Evolutionary conservation across 768 basidiomycete genomes (phyloP), one percentile per base, ranked within the genome.

Genomic region (Chlorophyllum brunneum): DNA sequence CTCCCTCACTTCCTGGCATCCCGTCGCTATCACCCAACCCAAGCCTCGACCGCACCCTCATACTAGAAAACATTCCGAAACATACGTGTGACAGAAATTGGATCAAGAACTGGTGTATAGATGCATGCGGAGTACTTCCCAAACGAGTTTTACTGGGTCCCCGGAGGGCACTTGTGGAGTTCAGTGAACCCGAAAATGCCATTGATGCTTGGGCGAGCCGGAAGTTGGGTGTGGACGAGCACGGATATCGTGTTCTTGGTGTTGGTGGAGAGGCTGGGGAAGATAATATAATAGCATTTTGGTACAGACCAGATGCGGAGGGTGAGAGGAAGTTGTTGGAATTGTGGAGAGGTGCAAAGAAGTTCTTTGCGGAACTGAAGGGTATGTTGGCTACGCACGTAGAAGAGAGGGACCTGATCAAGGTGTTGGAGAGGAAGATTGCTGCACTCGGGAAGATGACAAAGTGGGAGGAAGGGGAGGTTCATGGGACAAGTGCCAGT

Each of bases 41-140:
- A 36, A 74, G 76, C 56, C 75, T 75, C 4, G 66, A 74, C 2
- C 70, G 77, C 11, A 79, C 81, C 1, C 64, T 84, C 24, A 77
- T 84, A 22, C 73, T 84, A 65, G 80, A 82, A 56, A 73, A 75
- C 47, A 64, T 84, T 4, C 81, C 81, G 1, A 79, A 78, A 54
- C 60, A 69, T 3, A 68, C 73, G 56, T 75, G 80, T 39, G 71
- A 66, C 4, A 58, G 56, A 3, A 68, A 70, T 20, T 81, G 70
- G 57, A 64, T 77, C 29, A 67, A 67, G 34, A 59, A 56, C 16
- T 82, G 81, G 79, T 67, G 69, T 49, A 69, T 67, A 49, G 58
- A 58, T 37, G 74, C 70, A 4, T 73, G 69, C 42, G 67, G 63
- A 0, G 60, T 66, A 15, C 54, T 61, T 20, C 76, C 79, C 6